These are phyloP conservation scores for Claviceps digitariae DNA, from an alignment of 2,329 filamentous ascomycete species.

Conservation along the genomic window DNA sequence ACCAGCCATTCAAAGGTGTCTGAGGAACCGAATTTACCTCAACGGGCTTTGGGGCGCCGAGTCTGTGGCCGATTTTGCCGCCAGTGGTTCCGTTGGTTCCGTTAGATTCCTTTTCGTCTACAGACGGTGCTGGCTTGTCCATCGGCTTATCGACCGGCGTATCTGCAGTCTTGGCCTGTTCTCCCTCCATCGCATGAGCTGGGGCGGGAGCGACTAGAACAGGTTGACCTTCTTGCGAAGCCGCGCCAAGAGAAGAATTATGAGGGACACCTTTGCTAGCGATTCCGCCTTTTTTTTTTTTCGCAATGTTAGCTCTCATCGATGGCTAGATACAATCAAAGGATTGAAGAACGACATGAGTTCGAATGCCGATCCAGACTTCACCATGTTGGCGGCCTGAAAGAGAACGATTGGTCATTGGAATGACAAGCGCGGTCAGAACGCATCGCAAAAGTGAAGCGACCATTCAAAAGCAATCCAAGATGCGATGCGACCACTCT, in stretches of 20 bases:
- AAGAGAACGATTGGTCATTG: background rate
- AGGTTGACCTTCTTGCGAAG: constrained; percentile 11
- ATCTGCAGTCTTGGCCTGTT: constrained; percentile 5
- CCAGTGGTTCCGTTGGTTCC: constrained; percentile 8
- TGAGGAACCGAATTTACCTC: constrained; percentile 16
- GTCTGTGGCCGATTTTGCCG: constrained; percentile 8
- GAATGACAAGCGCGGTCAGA: background rate
- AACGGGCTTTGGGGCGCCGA: constrained; percentile 12
- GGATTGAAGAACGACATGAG: too few species aligned
- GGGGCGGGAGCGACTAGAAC: background rate
- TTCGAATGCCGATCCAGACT: background rate
- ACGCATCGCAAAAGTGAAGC: background rate
- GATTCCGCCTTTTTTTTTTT: too few species aligned
- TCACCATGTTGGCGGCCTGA: background rate
- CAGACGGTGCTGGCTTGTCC: background rate
- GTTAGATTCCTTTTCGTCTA: constrained; percentile 9
- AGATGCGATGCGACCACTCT: background rate
- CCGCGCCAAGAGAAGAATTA: constrained; percentile 9
- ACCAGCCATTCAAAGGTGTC: constrained; percentile 20
- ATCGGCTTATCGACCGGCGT: constrained; percentile 8
- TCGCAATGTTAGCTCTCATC: background rate
- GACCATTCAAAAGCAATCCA: background rate
- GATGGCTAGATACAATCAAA: background rate
- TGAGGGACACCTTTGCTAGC: too few species aligned
- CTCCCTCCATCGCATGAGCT: background rate